Evolutionary conservation across 768 basidiomycete species (phyloP).

Genomic region (Lactifluus pinguis): DNA sequence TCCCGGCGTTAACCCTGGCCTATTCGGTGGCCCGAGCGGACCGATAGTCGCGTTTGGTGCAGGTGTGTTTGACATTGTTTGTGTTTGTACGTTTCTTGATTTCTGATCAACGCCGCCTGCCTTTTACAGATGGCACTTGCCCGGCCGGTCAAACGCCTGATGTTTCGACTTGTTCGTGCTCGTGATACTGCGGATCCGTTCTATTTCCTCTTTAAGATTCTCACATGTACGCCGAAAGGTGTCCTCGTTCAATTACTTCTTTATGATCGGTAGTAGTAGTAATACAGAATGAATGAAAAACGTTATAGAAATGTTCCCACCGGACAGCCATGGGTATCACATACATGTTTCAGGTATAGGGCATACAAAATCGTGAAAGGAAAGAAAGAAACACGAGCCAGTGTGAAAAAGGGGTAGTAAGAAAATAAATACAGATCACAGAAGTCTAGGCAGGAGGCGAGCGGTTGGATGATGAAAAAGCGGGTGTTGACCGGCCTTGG

Average conservation of each 20-base stretch:
- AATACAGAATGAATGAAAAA: conserved; percentile 5
- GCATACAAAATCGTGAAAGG: conserved; percentile 1
- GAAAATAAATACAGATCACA: not conserved
- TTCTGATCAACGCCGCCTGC: not conserved
- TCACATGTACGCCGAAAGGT: not conserved
- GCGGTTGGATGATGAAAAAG: conserved; percentile 4
- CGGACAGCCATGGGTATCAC: conserved; percentile 3
- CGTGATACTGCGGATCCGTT: conserved; percentile 9
- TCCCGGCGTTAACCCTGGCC: conserved; percentile 39
- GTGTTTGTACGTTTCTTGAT: no score
- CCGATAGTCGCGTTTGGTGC: conserved; percentile 40
- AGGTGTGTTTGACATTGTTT: conserved; percentile 24
- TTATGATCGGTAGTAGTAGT: not conserved
- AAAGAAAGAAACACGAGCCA: not conserved
- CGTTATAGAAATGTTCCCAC: not conserved
- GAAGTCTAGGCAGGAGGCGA: conserved; percentile 6
- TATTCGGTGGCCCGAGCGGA: conserved; percentile 42
- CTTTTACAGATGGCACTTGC: conserved; percentile 34
- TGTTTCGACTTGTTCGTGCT: conserved; percentile 34
- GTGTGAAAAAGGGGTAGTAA: not conserved
- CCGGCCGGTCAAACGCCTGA: conserved; percentile 37
- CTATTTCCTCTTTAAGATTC: not conserved
- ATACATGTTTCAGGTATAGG: conserved; percentile 13
- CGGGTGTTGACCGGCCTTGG: conserved; percentile 19
- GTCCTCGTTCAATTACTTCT: not conserved